Conservation (phyloP, 2,329 filamentous ascomycete genomes). For the Didymella lethalis region DNA sequence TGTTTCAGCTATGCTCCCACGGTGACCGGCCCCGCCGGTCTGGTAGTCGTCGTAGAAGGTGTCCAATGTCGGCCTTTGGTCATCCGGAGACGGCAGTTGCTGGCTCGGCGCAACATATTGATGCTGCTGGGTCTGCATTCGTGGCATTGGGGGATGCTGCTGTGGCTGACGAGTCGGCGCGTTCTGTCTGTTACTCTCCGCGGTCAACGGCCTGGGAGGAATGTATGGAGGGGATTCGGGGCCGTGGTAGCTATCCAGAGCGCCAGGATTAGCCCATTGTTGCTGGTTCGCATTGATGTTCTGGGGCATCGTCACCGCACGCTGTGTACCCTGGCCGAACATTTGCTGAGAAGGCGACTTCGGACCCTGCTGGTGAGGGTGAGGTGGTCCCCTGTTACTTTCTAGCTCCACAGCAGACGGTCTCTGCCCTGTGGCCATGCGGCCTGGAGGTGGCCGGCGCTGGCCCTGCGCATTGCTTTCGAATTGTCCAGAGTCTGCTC, state of each 20-base stretch:
- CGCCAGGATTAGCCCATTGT: slow-evolving; percentile 47
- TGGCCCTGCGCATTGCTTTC: slow-evolving; percentile 39
- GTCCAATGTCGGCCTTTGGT: slow-evolving; percentile 55
- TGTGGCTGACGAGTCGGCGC: slow-evolving; percentile 31
- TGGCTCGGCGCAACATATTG: slow-evolving; percentile 34
- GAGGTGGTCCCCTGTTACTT: slow-evolving; percentile 23
- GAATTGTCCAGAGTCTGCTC: slow-evolving; percentile 49
- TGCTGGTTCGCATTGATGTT: slow-evolving; percentile 35
- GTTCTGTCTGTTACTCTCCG: slow-evolving; percentile 41
- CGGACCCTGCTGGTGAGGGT: slow-evolving; percentile 30
- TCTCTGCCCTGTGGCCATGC: slow-evolving; percentile 35
- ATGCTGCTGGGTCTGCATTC: slow-evolving; percentile 28
- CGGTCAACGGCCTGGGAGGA: slow-evolving; percentile 49
- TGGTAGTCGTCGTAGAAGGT: slow-evolving; percentile 61
- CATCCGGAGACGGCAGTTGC: slow-evolving; percentile 32
- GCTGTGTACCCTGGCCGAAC: slow-evolving; percentile 43
- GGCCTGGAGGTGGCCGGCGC: slow-evolving; percentile 38
- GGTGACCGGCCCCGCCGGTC: slow-evolving; percentile 35
- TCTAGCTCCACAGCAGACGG: slow-evolving; percentile 37
- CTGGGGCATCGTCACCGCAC: slow-evolving; percentile 51
- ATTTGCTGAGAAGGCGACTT: slow-evolving; percentile 41
- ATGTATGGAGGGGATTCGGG: slow-evolving; percentile 47
- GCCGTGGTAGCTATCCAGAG: slow-evolving; percentile 47
- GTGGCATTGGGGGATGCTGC: slow-evolving; percentile 44
- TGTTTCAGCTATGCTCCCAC: slow-evolving; percentile 56